These are phyloP conservation scores for Fusarium sp. DNA, from an alignment of 2,329 filamentous ascomycete genomes.

Conservation along the genomic window DNA sequence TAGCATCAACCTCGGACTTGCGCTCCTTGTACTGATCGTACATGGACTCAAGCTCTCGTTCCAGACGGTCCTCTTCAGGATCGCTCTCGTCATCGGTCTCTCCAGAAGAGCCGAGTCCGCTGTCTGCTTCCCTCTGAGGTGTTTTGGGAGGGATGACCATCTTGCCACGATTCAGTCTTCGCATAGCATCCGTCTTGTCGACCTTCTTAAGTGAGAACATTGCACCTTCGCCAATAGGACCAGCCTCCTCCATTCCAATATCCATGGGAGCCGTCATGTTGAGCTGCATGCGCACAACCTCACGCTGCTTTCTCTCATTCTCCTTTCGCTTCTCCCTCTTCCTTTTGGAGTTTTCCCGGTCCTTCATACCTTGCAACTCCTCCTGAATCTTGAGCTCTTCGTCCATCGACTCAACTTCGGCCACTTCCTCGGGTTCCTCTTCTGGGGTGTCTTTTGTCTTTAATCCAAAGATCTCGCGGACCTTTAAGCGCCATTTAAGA, in stretches of 20 bases:
- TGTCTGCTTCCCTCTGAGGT: slow-evolving; percentile 71
- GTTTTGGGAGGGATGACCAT: slow-evolving; percentile 77
- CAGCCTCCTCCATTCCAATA: slow-evolving; percentile 90
- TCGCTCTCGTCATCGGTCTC: slow-evolving; percentile 76
- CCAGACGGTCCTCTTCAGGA: slow-evolving; percentile 83
- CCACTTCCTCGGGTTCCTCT: slow-evolving; percentile 74
- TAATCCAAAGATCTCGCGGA: slow-evolving; percentile 91
- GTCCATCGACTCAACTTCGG: slow-evolving; percentile 89
- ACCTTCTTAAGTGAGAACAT: slow-evolving; percentile 90
- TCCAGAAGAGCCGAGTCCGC: slow-evolving; percentile 66
- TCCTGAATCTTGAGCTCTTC: slow-evolving; percentile 93
- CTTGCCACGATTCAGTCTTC: slow-evolving; percentile 74
- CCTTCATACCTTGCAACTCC: slow-evolving; percentile 84
- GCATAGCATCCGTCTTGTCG: slow-evolving; percentile 79
- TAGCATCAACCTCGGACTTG: slow-evolving; percentile 84
- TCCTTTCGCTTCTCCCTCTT: slow-evolving; percentile 88
- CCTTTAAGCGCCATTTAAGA: slow-evolving; percentile 88
- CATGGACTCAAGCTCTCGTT: slow-evolving; percentile 86
- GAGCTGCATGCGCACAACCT: slow-evolving; percentile 96
- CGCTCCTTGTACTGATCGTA: slow-evolving; percentile 88
- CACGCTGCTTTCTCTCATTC: slow-evolving; percentile 94
- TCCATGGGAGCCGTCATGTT: slow-evolving; percentile 97
- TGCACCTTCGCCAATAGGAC: slow-evolving; percentile 80
- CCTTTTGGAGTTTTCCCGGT: slow-evolving; percentile 80
- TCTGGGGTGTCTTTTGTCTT: slow-evolving; percentile 75